Percentiles rank a stretch among this genome's conserved stretches.
These are phyloP conservation scores for Dictyostelium brefeldianum DNA, from an alignment of 78 protist genomes.

Conservation along the genomic window DNA sequence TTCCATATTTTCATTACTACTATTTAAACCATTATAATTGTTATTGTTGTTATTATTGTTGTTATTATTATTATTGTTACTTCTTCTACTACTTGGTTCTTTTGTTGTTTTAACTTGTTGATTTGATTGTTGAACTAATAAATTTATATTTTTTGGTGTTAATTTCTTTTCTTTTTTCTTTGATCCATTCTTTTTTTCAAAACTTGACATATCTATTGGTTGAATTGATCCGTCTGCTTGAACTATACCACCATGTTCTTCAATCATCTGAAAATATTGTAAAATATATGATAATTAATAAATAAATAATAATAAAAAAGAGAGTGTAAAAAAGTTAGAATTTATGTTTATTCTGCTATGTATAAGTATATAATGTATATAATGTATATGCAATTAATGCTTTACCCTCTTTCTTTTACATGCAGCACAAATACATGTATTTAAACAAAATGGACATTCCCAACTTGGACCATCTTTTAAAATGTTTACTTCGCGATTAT, in stretches of 20 bases:
- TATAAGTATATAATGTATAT: too few relatives aligned
- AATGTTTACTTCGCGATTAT: constrained; percentile 34
- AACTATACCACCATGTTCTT: constrained; percentile 13
- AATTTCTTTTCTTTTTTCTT: constrained; percentile 28
- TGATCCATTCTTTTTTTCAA: constrained; percentile 8
- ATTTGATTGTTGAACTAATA: constrained; percentile 20
- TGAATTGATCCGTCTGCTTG: constrained; percentile 1
- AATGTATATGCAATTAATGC: too few relatives aligned
- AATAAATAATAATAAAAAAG: background rate
- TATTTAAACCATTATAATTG: background rate
- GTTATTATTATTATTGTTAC: background rate
- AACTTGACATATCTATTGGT: constrained; percentile 25
- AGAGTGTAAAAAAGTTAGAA: background rate
- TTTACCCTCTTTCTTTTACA: constrained; percentile 79
- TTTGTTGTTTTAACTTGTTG: background rate
- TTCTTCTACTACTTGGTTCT: background rate
- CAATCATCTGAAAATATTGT: constrained; percentile 14
- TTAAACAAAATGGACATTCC: constrained; percentile 69
- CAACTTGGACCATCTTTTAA: constrained; percentile 31
- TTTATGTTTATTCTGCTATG: too few relatives aligned
- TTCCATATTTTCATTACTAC: constrained; percentile 9
- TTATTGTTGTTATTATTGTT: too few relatives aligned
- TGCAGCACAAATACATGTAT: constrained; percentile 76
- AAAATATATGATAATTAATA: background rate
- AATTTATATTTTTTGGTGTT: constrained; percentile 12